Evolutionary conservation across 805 yeast species (phyloP).

Genomic region (Wickerhamomyces rabaulensis): DNA sequence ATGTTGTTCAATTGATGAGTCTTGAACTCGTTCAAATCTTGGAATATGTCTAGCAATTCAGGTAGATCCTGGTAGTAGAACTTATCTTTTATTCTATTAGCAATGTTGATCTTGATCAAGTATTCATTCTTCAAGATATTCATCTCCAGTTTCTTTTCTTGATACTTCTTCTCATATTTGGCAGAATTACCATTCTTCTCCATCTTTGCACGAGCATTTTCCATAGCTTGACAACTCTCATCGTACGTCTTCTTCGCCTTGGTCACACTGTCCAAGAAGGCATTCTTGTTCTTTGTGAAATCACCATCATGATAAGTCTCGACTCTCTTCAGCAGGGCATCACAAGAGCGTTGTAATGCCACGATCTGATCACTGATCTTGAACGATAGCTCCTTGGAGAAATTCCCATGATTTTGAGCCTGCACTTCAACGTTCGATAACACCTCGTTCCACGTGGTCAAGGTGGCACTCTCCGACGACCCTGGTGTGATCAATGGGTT

Average conservation of each 20-base stretch:
- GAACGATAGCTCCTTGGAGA: conserved; percentile 54
- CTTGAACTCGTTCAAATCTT: conserved; percentile 76
- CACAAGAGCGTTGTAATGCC: conserved; percentile 48
- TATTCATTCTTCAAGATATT: conserved; percentile 82
- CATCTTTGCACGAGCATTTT: conserved; percentile 67
- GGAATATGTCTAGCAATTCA: conserved; percentile 78
- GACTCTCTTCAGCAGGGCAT: conserved; percentile 49
- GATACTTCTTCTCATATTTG: conserved; percentile 41
- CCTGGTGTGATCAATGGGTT: conserved; percentile 92
- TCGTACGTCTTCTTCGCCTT: conserved; percentile 70
- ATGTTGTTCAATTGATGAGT: conserved; percentile 67
- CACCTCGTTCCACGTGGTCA: conserved; percentile 88
- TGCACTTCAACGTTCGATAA: conserved; percentile 77
- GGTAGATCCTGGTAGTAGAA: conserved; percentile 91
- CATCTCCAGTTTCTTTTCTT: conserved; percentile 74
- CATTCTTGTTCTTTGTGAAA: conserved; percentile 37
- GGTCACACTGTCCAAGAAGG: conserved; percentile 26
- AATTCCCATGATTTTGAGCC: conserved; percentile 57
- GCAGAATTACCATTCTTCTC: conserved; percentile 54
- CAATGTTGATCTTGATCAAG: conserved; percentile 71
- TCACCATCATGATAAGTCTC: conserved; percentile 51
- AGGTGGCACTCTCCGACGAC: conserved; percentile 78
- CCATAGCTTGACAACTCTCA: conserved; percentile 73
- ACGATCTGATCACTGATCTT: conserved; percentile 59
- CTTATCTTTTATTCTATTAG: conserved; percentile 90